Base-by-base conservation (phyloP, 2,329 filamentous ascomycete genomes). In the Claviceps pazoutovae region DNA sequence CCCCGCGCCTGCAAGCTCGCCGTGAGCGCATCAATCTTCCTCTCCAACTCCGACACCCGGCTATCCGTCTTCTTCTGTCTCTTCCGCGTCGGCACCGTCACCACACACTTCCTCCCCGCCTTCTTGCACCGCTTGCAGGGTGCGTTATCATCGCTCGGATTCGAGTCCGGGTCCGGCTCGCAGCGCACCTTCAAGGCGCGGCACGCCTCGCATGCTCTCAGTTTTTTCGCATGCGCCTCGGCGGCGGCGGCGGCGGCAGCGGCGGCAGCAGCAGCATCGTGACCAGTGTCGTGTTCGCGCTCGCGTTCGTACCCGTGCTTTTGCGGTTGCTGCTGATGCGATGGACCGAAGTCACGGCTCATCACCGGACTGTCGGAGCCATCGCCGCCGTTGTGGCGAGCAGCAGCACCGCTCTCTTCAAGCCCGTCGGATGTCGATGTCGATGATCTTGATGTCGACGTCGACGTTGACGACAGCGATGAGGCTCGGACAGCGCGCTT, bases 31-130 rank as follows among this genome's bases (percentile, higher is more conserved):
- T 95, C 88, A 56, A 95, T 91, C 71, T 94, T 94, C 73, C 84
- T 88, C 72, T 95, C 89, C 49, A 96, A 74, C 71, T 95, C 89
- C 8, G 88, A 85, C 13, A 96, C 89, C 49, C 88, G 78, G 57
- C 82, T 91, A 64, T 95, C 90, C 51, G 87, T 89, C 74, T 95
- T 95, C 73, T 91, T 95, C 71, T 91, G 87, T 45, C 89, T 76
- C 69, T 94, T 95, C 42, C 88, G 66, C 34, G 74, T 79, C 14
- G 78, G 87, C 56, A 82, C 79, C 1, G 88, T 94, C 55, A 90
- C 83, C 42, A 90, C 71, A 63, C 89, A 95, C 56, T 74, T 74
- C 39, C 88, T 74, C n/a, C 82, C 80, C 2, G 88, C 86, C 68
- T 94, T 95, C 49, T 79, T 78, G 65, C 89, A 95, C 56, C 89